Conservation (phyloP, 768 basidiomycete species). For the Exidia glandulosa region DNA sequence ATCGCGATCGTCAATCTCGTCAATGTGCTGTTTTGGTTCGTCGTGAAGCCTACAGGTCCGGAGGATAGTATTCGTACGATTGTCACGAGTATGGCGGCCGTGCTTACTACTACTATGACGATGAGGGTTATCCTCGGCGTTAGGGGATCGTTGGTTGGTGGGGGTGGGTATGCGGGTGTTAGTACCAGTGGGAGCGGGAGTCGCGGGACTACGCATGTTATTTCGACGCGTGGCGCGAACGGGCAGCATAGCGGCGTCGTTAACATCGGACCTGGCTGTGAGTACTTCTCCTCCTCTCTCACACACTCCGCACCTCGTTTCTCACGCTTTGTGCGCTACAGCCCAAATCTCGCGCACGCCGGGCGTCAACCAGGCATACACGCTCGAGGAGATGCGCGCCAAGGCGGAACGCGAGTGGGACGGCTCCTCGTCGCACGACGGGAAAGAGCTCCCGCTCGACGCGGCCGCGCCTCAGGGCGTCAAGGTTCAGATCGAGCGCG, state of each 20-base stretch:
- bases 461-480: conserved; percentile 26
- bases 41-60: conserved; percentile 51
- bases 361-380: conserved; percentile 13
- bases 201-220: conserved; percentile 35
- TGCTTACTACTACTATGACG: conserved; percentile 79
- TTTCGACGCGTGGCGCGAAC: conserved; percentile 17
- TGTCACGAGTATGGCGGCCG: conserved; percentile 76
- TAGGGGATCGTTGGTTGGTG: conserved; percentile 59
- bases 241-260: conserved; percentile 10
- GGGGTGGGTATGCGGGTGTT: conserved; percentile 55
- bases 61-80: conserved; percentile 70
- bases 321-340: not conserved
- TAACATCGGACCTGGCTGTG: conserved; percentile 10
- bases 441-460: conserved; percentile 2
- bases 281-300: no score
- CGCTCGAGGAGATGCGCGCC: conserved; percentile 20
- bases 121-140: conserved; percentile 79
- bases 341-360: conserved; percentile 13
- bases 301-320: not conserved
- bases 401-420: conserved; percentile 22
- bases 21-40: conserved; percentile 84
- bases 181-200: conserved; percentile 19
- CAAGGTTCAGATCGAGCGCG: conserved; percentile 46
- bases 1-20: conserved; percentile 71
- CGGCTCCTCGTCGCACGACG: conserved; percentile 18